phyloP scores from a whole-genome alignment of 148 eudicot genomes.

The Spergularia marina region DNA sequence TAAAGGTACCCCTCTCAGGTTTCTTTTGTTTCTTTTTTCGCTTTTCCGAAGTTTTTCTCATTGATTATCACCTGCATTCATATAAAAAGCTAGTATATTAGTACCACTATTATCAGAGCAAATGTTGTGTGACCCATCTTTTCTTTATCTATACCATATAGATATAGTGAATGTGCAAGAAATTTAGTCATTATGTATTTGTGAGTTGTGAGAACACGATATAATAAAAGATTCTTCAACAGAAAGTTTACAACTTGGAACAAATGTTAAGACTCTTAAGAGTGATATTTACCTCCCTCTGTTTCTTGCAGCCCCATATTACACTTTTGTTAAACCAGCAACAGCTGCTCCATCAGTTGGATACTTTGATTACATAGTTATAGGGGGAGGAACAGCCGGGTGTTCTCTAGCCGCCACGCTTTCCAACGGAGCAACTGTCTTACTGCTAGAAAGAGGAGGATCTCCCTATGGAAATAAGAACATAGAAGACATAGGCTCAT shows the following conservation, averaged over 20 bases:
- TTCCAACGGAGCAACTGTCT: conserved; percentile 48
- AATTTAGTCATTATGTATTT: conserved; percentile 18
- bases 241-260: neutral
- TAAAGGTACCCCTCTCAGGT: conserved; percentile 28
- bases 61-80: conserved; percentile 8
- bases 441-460: conserved; percentile 76
- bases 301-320: conserved; percentile 52
- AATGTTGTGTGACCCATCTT: conserved; percentile 22
- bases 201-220: conserved; percentile 16
- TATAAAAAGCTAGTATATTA: neutral
- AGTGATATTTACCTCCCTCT: neutral
- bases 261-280: too few relatives aligned
- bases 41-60: neutral
- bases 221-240: neutral
- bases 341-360: conserved; percentile 44
- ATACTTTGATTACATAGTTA: conserved; percentile 67
- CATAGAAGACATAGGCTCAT: conserved; percentile 41
- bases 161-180: conserved; percentile 14
- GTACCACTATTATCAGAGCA: neutral
- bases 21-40: neutral
- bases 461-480: conserved; percentile 59
- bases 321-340: conserved; percentile 58
- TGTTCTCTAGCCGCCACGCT: conserved; percentile 78
- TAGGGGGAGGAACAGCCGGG: conserved; percentile 94
- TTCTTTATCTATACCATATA: conserved; percentile 3